Conservation (phyloP, 2,329 filamentous ascomycete species). For the Colletotrichum zoysiae region DNA sequence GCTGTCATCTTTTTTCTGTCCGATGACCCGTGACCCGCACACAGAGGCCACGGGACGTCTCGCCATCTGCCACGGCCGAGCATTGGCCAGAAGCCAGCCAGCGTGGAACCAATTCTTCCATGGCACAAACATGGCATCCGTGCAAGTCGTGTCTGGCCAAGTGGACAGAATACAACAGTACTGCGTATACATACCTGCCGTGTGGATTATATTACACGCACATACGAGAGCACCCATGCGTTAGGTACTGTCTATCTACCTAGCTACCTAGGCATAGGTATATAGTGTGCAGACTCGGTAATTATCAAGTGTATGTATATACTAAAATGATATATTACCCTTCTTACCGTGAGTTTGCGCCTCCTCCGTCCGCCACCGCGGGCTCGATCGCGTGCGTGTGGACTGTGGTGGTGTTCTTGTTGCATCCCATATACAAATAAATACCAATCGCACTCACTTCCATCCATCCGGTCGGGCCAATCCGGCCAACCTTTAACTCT, state of each 20-base stretch:
- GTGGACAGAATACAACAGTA: neutral
- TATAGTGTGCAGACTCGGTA: too few species aligned
- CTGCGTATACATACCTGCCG: neutral
- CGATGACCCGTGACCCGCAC: slow-evolving; percentile 26
- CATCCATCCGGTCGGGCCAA: slow-evolving; percentile 37
- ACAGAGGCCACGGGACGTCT: slow-evolving; percentile 29
- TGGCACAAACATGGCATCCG: slow-evolving; percentile 9
- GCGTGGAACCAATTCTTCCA: slow-evolving; percentile 34
- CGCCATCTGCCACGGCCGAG: slow-evolving; percentile 1
- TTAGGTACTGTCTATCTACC: too few species aligned
- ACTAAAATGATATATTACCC: neutral
- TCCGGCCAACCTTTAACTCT: slow-evolving; percentile 12
- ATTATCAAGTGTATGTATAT: too few species aligned
- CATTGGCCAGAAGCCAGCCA: slow-evolving; percentile 22
- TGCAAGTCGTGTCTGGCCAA: neutral
- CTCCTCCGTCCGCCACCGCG: slow-evolving; percentile 18
- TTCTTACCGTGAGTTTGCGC: neutral
- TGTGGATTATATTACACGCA: neutral
- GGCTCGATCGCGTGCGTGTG: slow-evolving; percentile 7
- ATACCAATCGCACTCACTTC: slow-evolving; percentile 25
- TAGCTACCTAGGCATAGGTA: neutral
- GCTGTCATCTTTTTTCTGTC: slow-evolving; percentile 26
- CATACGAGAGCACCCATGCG: neutral
- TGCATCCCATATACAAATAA: slow-evolving; percentile 34
- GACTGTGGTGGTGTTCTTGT: neutral